Evolutionary conservation across 2,329 filamentous ascomycete genomes (phyloP).

Genomic region (Colletotrichum paranaense): DNA sequence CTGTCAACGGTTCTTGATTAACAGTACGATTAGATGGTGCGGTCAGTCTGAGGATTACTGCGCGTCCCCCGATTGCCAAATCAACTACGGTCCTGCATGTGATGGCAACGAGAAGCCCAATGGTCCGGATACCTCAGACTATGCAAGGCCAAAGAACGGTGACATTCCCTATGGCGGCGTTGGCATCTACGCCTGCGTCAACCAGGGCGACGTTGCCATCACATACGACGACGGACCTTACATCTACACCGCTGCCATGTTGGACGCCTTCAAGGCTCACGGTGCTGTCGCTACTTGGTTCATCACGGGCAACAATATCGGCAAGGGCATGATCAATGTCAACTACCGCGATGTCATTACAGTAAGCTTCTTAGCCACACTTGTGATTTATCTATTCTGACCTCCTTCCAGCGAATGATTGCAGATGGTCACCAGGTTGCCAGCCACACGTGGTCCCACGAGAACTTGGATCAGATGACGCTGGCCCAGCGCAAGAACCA

Average conservation of each 20-base stretch:
- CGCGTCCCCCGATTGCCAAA: conserved; percentile 42
- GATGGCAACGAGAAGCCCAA: conserved; percentile 44
- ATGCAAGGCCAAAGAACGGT: conserved; percentile 41
- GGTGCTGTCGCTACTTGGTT: conserved; percentile 50
- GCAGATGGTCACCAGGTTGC: conserved; percentile 59
- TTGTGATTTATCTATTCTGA: background rate
- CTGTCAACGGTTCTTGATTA: background rate
- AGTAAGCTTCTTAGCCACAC: conserved; percentile 34
- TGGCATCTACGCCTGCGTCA: conserved; percentile 47
- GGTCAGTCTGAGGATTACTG: conserved; percentile 43
- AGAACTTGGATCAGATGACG: conserved; percentile 50
- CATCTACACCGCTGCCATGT: conserved; percentile 45
- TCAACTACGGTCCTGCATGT: conserved; percentile 43
- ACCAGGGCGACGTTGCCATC: conserved; percentile 46
- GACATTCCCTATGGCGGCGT: conserved; percentile 42
- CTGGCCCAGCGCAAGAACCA: conserved; percentile 48
- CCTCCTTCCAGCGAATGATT: conserved; percentile 49
- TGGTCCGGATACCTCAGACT: conserved; percentile 39
- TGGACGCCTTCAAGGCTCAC: conserved; percentile 48
- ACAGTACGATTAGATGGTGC: conserved; percentile 36
- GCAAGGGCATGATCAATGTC: conserved; percentile 48
- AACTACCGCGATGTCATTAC: conserved; percentile 47
- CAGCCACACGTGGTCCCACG: conserved; percentile 60
- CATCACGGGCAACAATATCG: conserved; percentile 47
- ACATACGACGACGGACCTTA: conserved; percentile 52